phyloP scores from a whole-genome alignment of 176 grass and related monocot species.

The Canna indica region DNA sequence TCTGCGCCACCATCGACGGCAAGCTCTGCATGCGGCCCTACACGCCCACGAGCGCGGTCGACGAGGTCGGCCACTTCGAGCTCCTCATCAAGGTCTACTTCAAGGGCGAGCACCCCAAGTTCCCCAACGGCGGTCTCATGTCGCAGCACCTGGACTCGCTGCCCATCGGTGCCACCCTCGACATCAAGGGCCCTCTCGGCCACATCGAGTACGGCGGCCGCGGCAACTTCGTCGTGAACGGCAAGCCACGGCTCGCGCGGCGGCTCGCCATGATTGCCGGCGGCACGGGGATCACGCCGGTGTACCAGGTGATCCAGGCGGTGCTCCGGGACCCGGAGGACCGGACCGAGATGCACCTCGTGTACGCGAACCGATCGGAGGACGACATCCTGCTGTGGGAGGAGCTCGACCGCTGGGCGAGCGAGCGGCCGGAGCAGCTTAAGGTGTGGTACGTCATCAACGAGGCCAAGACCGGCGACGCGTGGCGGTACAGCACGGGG shows the following conservation, averaged over 20 bases:
- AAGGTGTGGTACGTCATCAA: slow-evolving; percentile 81
- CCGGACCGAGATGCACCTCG: slow-evolving; percentile 18
- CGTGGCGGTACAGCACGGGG: slow-evolving; percentile 51
- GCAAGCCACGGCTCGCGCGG: slow-evolving; percentile 29
- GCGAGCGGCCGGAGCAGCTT: slow-evolving; percentile 33
- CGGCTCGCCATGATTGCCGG: slow-evolving; percentile 73
- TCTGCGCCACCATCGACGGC: slow-evolving; percentile 40
- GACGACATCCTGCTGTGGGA: slow-evolving; percentile 55
- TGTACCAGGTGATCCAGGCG: slow-evolving; percentile 86
- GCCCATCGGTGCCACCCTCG: slow-evolving; percentile 7
- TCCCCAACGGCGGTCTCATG: slow-evolving; percentile 57
- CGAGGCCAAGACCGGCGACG: slow-evolving; percentile 18
- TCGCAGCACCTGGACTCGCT: slow-evolving; percentile 27
- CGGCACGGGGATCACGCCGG: slow-evolving; percentile 73
- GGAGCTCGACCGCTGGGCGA: slow-evolving; percentile 56
- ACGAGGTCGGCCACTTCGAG: slow-evolving; percentile 53
- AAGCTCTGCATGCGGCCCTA: slow-evolving; percentile 75
- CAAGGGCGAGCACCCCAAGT: slow-evolving; percentile 48
- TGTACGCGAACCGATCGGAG: slow-evolving; percentile 20
- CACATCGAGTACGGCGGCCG: slow-evolving; percentile 27
- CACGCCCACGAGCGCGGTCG: slow-evolving; percentile 52
- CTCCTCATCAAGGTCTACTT: slow-evolving; percentile 85
- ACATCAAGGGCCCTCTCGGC: slow-evolving; percentile 15
- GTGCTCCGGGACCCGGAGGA: slow-evolving; percentile 30
- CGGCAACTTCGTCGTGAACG: slow-evolving; percentile 38